These are phyloP conservation scores for Thymus mandschuricus DNA, from an alignment of 257 asterid species.

Conservation along the genomic window DNA sequence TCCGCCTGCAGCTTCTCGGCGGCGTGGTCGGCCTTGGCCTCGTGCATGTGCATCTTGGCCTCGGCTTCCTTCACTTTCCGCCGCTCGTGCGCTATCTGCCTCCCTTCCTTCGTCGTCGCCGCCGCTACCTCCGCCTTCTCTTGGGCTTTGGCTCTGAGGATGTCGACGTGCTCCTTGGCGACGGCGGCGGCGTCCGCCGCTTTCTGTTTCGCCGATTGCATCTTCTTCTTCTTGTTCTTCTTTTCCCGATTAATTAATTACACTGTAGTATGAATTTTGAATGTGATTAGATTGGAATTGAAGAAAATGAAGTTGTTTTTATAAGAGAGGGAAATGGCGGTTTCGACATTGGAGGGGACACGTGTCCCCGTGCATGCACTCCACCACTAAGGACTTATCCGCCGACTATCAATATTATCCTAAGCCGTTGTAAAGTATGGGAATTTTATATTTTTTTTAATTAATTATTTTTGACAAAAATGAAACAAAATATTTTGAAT, in stretches of 20 bases:
- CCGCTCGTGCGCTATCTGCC: constrained; percentile 51
- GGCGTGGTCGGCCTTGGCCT: constrained; percentile 61
- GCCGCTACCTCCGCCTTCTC: constrained; percentile 64
- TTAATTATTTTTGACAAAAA: too few relatives aligned
- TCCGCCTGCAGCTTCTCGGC: constrained; percentile 44
- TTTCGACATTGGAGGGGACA: not conserved
- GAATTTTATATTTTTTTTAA: too few relatives aligned
- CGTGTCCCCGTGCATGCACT: constrained; percentile 26
- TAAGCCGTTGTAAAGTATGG: too few relatives aligned
- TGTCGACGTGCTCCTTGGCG: constrained; percentile 68
- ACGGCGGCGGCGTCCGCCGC: constrained; percentile 65
- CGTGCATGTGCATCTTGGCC: constrained; percentile 75
- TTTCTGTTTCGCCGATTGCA: constrained; percentile 64
- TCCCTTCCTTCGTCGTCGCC: constrained; percentile 63
- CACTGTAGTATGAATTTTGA: too few relatives aligned
- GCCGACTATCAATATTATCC: too few relatives aligned
- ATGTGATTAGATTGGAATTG: not conserved
- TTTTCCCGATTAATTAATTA: too few relatives aligned
- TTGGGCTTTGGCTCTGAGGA: constrained; percentile 62
- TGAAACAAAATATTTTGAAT: too few relatives aligned
- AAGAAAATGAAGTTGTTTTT: not conserved
- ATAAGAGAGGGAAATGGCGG: not conserved
- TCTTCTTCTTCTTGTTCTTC: constrained; percentile 41
- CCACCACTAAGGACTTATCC: not conserved
- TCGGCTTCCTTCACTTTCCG: constrained; percentile 77